Evolutionary conservation across 345 rosid species (phyloP), one percentile per base, ranked within the genome.

Genomic region (Gossypium arboreum): DNA sequence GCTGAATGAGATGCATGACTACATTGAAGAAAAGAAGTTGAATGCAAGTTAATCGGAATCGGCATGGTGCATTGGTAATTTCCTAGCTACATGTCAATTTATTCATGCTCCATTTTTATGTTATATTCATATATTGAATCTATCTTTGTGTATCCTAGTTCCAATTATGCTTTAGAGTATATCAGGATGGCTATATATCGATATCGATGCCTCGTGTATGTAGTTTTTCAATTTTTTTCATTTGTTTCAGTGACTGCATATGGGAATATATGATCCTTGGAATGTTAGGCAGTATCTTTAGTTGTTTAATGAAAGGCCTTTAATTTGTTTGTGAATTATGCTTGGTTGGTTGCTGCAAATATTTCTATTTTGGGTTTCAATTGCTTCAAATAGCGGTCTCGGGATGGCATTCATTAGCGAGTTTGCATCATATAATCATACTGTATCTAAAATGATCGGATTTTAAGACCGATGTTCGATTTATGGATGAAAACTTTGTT

Each of bases 1-100:
- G 99, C 73, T 90, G 56, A 82, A 78, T 16, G 99, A 91, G 83
- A 85, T 84, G 90, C 88, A 88, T 54, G 92, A 93, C 72, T 90
- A 77, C 81, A 64, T 9, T 50, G 75, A 79, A 9, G 82, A 82
- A 72, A 44, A 71, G 56, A 80, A 79, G 59, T 17, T 12, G 39
- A 52, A 17, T 4, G 45, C 47, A 87, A 77, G 73, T 71, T 61
- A 22, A 16, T 61, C 68, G 1, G 29, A 73, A 73, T 25, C 43
- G n/a, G 59, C 43, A 2, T n/a, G 15, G 22, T 17, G 17, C 47
- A 47, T 43, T 27, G 11, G 3, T 48, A 47, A n/a, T 60, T 48
- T 16, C 47, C 47, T 16, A 60, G n/a, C 44, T 10, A 45, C 12
- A 52, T 54, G 48, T 63, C 48, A 17, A 41, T 71, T 6, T 71